These are phyloP conservation scores for Thraustochytrium sp. DNA, from an alignment of 352 stramenopile genomes.

Conservation along the genomic window DNA sequence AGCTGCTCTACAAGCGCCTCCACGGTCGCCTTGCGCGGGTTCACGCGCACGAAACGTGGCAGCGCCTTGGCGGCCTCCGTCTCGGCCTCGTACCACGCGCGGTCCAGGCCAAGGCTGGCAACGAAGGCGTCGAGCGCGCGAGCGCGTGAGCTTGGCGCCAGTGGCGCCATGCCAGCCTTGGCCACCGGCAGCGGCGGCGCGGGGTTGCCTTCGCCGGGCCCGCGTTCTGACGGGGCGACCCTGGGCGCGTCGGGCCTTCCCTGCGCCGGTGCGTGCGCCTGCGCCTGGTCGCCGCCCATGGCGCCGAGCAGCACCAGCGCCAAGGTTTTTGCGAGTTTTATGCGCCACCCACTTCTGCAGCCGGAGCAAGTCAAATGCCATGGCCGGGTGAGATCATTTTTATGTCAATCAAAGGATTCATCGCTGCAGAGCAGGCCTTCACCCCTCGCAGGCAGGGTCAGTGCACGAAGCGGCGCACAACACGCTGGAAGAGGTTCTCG, in stretches of 20 bases:
- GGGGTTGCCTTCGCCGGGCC: too few relatives aligned
- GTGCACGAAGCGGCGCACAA: conserved; percentile 25
- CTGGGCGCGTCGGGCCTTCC: too few relatives aligned
- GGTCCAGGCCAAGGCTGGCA: not conserved
- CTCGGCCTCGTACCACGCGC: not conserved
- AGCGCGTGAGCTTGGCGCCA: not conserved
- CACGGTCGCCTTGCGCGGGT: not conserved
- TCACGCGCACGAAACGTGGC: not conserved
- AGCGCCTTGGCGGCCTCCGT: not conserved
- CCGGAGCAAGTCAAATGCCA: too few relatives aligned
- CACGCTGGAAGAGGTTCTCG: conserved; percentile 64
- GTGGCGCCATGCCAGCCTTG: not conserved
- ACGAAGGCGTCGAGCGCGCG: not conserved
- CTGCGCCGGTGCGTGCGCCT: too few relatives aligned
- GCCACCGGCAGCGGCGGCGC: too few relatives aligned
- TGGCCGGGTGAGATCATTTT: not conserved
- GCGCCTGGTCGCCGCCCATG: too few relatives aligned
- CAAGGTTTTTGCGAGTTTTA: too few relatives aligned
- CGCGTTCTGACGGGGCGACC: too few relatives aligned
- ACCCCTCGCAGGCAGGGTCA: not conserved
- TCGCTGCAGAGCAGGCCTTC: not conserved
- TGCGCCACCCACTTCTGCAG: too few relatives aligned
- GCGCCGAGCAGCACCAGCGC: too few relatives aligned
- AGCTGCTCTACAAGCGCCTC: not conserved
- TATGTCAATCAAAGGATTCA: not conserved